Base-by-base conservation (phyloP, 1,139 yeast species). In the Saccharomyces uvarum region DNA sequence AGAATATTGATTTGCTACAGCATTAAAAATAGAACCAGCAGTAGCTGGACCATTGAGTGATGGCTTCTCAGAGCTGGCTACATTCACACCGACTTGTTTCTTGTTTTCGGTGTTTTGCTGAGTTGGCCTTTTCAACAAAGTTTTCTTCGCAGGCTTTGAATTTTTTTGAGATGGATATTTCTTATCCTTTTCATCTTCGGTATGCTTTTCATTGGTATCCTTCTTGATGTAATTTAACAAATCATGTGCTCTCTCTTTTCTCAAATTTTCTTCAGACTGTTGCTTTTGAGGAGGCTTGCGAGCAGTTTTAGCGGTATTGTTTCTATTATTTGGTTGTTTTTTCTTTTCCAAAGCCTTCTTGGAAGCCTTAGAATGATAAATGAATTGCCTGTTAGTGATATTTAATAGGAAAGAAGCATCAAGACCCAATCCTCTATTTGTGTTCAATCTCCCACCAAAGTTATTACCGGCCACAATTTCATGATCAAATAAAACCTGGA, bases 361-460 rank as follows among this genome's bases (percentile, higher is more conserved):
- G 0, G 89, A 84, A 8, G 88, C 88, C 63, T 80, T 81, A 9
- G 89, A 82, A 63, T 87, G 95, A 67, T 79, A 86, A 47, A 88
- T 82, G 64, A 88, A 79, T 69, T 91, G 97, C 59, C 80, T 80
- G 63, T 81, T 74, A 8, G 93, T 77, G 54, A 91, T 69, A 67
- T 93, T 95, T 72, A 95, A 77, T 33, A 93, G 84, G 56, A 88
- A 79, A 0, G 95, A 84, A 1, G 96, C 83, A 61, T 88, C 96
- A 54, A 93, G 81, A 28, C 87, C 81, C 62, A 90, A 73, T 16
- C 98, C 99, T 66, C 99, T 83, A 62, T 82, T 86, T 7, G 93
- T 80, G 54, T 73, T 75, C 64, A 90, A 77, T 67, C 88, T 83
- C 3, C 95, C 96, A 61, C 83, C 87, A 73, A 93, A 77, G 32